Evolutionary conservation across 129 eudicot species (phyloP).

Genomic region (Scalesia atractyloides): DNA sequence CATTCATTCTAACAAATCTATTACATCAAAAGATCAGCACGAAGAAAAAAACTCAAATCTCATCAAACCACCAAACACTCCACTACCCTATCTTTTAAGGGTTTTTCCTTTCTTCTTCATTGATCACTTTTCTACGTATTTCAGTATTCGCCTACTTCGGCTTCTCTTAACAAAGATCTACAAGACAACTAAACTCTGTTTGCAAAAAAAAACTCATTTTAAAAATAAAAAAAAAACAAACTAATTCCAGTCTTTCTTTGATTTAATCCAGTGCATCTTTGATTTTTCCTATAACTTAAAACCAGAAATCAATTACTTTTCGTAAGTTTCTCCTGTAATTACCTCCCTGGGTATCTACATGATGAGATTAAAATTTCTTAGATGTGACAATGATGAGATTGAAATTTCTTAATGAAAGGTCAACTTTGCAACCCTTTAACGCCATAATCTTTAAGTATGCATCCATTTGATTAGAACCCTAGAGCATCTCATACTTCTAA

Average conservation of each 20-base stretch:
- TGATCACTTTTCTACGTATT: too few relatives aligned
- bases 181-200: too few relatives aligned
- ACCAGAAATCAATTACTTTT: background rate
- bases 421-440: background rate
- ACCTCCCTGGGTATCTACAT: background rate
- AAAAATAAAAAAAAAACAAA: too few relatives aligned
- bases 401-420: background rate
- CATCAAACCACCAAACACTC: background rate
- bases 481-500: background rate
- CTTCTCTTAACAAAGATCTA: too few relatives aligned
- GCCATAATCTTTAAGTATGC: background rate
- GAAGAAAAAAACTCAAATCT: background rate
- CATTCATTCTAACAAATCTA: background rate
- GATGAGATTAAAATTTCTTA: background rate
- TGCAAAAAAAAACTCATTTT: too few relatives aligned
- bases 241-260: background rate
- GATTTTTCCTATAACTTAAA: too few relatives aligned
- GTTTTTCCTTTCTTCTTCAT: too few relatives aligned
- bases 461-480: background rate
- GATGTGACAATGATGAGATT: conserved; percentile 8
- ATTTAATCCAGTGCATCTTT: background rate
- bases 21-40: conserved; percentile 8
- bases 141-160: too few relatives aligned
- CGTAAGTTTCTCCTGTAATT: background rate
- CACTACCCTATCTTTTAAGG: background rate